Evolutionary conservation across 306 rosid species (phyloP), one percentile per base, ranked within the genome.

Genomic region (Cercis canadensis): DNA sequence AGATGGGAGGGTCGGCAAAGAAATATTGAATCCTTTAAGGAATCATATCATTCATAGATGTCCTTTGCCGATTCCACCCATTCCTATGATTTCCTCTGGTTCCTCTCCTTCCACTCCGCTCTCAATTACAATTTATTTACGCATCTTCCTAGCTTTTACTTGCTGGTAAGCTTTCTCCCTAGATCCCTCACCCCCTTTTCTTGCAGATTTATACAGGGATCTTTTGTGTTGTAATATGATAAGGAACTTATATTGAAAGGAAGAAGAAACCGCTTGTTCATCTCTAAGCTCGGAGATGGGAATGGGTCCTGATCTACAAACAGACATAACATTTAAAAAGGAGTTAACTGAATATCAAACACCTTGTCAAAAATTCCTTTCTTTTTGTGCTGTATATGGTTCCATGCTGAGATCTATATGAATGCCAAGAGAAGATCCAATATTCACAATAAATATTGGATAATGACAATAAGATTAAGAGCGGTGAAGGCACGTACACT

Each of bases 21-120:
- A 12, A 13, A 13, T 47, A 9, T 13, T 0, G 2, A 4, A 11
- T 34, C 36, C 29, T 24, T 24, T 24, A 24, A 24, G 29, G 29
- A 24, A 24, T 24, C 29, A n/a, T n/a, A 3, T 9, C 6, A 14
- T 0, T 17, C 4, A 4, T 5, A 7, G 16, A 62, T 62, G 6
- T 5, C 21, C 16, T 62, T 72, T 82, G 41, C 82, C 83, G 17
- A 82, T 69, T 63, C 86, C 80, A 50, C 83, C 80, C 86, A 82
- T 77, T 69, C 86, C 80, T 63, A 68, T 37, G 2, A 74, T 82
- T 82, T 77, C 71, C 80, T 77, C 16, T 45, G 0, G 18, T 82
- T 81, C 73, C 73, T 57, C 79, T 67, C 79, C 77, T 73, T 73
- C 78, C 40, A 24, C 50, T 51, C 57, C 70, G 31, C 74, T 70